A percentile compares a stretch with the other conserved stretches of the same genome.
These are phyloP conservation scores for Penicillium digitatum DNA, from an alignment of 2,329 filamentous ascomycete species.

Conservation along the genomic window DNA sequence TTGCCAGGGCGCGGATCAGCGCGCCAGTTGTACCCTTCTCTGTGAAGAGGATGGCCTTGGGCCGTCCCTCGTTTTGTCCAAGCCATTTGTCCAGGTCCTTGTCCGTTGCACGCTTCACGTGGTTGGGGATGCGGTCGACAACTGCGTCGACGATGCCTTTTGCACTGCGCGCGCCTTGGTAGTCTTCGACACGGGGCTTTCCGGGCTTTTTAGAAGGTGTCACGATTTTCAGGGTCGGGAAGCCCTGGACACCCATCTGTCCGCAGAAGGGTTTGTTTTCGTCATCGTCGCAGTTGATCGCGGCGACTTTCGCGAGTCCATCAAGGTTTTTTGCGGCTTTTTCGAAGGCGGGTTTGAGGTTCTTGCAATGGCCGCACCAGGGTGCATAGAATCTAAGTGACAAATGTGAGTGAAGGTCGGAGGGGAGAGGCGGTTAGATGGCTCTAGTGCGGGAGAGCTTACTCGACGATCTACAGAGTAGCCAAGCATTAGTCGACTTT, in stretches of 20 bases:
- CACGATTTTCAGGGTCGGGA: conserved; percentile 93
- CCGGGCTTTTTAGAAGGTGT: conserved; percentile 76
- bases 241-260: conserved; percentile 82
- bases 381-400: conserved; percentile 80
- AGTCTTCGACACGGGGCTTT: conserved; percentile 82
- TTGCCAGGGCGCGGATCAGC: conserved; percentile 75
- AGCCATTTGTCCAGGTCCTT: conserved; percentile 75
- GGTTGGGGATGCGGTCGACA: conserved; percentile 82
- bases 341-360: conserved; percentile 91
- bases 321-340: conserved; percentile 84
- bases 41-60: conserved; percentile 88
- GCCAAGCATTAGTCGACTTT: conserved; percentile 2
- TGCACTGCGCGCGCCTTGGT: conserved; percentile 77
- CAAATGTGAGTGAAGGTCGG: conserved; percentile 11
- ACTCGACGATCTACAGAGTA: conserved; percentile 50
- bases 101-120: conserved; percentile 76
- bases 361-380: conserved; percentile 97
- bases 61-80: conserved; percentile 59
- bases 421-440: background rate
- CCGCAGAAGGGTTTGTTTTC: conserved; percentile 84
- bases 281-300: conserved; percentile 92
- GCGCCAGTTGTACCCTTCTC: conserved; percentile 87
- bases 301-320: conserved; percentile 91
- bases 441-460: conserved; percentile 29
- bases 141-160: conserved; percentile 84